Conservation (phyloP, 257 asterid species). For the Cynanchum wilfordii region DNA sequence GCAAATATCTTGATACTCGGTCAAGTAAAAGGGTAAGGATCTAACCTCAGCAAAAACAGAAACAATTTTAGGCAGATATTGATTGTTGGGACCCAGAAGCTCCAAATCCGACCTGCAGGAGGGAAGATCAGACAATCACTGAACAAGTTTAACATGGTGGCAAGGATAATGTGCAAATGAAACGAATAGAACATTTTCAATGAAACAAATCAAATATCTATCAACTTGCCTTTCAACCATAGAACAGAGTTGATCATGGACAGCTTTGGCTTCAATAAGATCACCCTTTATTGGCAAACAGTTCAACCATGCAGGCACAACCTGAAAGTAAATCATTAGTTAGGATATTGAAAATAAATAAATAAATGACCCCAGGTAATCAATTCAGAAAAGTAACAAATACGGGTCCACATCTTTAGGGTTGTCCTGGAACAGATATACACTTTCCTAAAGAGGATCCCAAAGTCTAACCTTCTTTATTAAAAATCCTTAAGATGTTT, state of each 20-base stretch:
- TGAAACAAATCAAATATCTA: neutral
- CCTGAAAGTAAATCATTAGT: constrained; percentile 37
- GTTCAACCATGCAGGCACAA: constrained; percentile 90
- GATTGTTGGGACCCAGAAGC: constrained; percentile 85
- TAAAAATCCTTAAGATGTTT: neutral
- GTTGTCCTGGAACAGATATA: neutral
- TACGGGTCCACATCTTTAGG: neutral
- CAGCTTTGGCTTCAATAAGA: constrained; percentile 86
- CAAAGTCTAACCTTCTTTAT: neutral
- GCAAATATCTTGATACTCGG: neutral
- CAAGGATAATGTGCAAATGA: neutral
- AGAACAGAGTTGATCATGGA: constrained; percentile 89
- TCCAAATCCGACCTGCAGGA: constrained; percentile 72
- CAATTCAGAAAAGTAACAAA: neutral
- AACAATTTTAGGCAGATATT: constrained; percentile 85
- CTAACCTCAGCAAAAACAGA: constrained; percentile 96
- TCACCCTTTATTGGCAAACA: constrained; percentile 93
- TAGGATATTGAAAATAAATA: neutral
- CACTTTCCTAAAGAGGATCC: neutral
- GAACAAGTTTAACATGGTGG: neutral
- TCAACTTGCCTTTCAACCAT: constrained; percentile 79
- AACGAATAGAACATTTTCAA: neutral
- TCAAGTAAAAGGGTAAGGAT: neutral
- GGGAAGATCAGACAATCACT: neutral
- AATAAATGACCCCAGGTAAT: neutral